Evolutionary conservation across 2,329 filamentous ascomycete genomes (phyloP), one percentile per base, ranked within the genome.

Genomic region (Curvularia lunata): DNA sequence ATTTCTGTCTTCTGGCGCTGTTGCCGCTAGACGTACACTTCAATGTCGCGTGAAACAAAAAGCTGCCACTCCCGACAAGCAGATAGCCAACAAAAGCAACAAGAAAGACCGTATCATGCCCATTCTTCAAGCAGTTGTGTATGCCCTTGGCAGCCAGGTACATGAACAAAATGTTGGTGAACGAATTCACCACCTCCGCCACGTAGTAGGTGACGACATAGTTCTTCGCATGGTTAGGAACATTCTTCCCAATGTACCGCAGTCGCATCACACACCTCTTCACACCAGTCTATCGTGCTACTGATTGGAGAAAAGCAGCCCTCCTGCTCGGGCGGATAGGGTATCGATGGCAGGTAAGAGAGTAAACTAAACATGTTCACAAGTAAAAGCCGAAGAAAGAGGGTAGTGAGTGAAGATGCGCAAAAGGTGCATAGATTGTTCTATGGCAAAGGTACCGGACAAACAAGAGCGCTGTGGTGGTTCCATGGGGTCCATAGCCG

Each of bases 91-190:
- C 69, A 66, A 87, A 90, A 30, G 84, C 78, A 56, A 96, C 79
- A 48, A 90, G 72, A 77, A 96, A 96, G 58, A 96, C 88, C 13
- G 77, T 79, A 54, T 92, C 90, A 76, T 97, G 91, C 16, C 83
- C 82, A 76, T 96, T 83, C 62, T 82, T 83, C 38, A 89, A 72
- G 75, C 91, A 96, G 75, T 88, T 92, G 53, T 82, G 79, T 61
- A 95, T 86, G 23, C 93, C 93, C 71, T 88, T 89, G 64, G 86
- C 78, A 7, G 91, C 91, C 19, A 96, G 84, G 75, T 84, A 90
- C 67, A 96, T 82, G 76, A 97, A 97, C 23, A 95, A 80, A 3
- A 90, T 75, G 75, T 97, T 97, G 32, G 92, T 97, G 30, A 93
- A 69, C 3, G 91, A 91, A 72, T 89, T 94, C 72, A 92, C 85